These are phyloP conservation scores for Talaromyces rugulosus DNA, from an alignment of 2,329 filamentous ascomycete genomes.

Conservation along the genomic window DNA sequence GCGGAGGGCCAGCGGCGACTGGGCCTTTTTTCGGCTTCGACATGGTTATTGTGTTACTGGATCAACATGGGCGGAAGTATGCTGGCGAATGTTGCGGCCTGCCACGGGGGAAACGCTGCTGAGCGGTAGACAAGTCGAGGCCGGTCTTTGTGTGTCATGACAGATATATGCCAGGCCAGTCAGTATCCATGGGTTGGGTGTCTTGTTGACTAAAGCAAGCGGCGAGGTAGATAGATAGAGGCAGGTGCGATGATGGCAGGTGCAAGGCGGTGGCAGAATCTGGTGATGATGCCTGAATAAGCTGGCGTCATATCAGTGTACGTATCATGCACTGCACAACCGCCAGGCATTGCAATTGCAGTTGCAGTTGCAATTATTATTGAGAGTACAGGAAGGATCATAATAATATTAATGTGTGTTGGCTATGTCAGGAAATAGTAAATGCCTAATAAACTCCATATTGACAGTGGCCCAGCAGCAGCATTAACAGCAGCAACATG, in stretches of 20 bases:
- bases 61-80: neutral
- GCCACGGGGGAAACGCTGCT: neutral
- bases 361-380: neutral
- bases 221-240: neutral
- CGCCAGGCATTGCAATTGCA: neutral
- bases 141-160: neutral
- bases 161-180: neutral
- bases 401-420: no score
- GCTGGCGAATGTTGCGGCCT: neutral
- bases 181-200: neutral
- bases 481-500: no score
- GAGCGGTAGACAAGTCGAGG: neutral
- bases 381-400: no score
- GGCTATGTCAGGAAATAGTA: no score
- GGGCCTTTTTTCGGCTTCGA: constrained; percentile 47
- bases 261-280: neutral
- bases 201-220: neutral
- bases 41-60: constrained; percentile 26
- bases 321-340: neutral
- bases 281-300: neutral
- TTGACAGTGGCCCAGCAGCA: no score
- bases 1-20: constrained; percentile 29
- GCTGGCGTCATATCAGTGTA: neutral
- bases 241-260: neutral
- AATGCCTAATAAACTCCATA: no score